Evolutionary conservation across 345 rosid genomes (phyloP).

Genomic region (Aquilaria sinensis): DNA sequence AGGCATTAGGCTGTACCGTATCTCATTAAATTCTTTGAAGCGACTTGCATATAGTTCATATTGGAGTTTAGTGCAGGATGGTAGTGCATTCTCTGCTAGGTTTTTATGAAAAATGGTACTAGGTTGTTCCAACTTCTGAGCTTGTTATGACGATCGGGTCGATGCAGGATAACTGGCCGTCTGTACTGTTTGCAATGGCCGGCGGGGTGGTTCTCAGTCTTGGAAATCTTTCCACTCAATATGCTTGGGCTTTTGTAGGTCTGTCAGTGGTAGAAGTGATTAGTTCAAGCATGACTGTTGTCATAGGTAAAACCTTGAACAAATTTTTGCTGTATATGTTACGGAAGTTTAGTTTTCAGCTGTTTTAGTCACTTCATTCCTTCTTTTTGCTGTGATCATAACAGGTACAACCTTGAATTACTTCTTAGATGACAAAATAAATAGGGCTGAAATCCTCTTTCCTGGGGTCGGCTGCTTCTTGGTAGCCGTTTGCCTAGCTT

Average conservation of each 20-base stretch:
- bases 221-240: conserved; percentile 71
- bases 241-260: conserved; percentile 81
- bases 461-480: conserved; percentile 83
- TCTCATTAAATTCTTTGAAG: neutral
- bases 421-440: conserved; percentile 75
- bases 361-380: conserved; percentile 2
- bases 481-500: conserved; percentile 70
- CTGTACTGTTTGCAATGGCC: conserved; percentile 66
- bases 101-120: too few relatives aligned
- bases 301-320: conserved; percentile 41
- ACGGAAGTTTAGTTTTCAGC: neutral
- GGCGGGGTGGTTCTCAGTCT: conserved; percentile 79
- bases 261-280: conserved; percentile 77
- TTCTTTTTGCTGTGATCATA: neutral
- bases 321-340: neutral
- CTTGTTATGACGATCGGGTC: neutral
- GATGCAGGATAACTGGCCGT: conserved; percentile 69
- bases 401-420: conserved; percentile 81
- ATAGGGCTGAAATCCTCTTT: conserved; percentile 69
- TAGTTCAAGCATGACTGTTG: conserved; percentile 71
- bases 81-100: too few relatives aligned
- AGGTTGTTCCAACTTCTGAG: too few relatives aligned
- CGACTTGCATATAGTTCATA: neutral
- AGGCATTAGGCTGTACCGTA: neutral
- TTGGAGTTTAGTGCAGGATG: too few relatives aligned